Evolutionary conservation across 2,329 filamentous ascomycete species (phyloP), one percentile per base, ranked within the genome.

Genomic region (Exophiala sideris): DNA sequence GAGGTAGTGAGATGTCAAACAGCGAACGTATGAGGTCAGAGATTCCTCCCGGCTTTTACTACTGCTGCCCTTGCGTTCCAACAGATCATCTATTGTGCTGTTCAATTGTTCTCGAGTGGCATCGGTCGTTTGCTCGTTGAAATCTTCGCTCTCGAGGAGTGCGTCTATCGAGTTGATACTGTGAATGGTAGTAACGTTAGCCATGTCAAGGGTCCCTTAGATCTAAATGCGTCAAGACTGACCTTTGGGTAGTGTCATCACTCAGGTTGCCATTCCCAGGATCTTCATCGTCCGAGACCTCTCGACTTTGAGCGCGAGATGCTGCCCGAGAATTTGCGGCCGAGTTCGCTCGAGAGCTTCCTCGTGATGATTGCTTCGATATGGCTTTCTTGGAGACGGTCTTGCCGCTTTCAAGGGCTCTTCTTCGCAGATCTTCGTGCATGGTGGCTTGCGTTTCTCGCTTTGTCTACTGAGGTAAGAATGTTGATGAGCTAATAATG

Each of bases 11-110:
- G 82, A 79, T 58, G 86, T 88, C 48, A 91, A 70, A 16, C 88
- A 76, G 48, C 85, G 80, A 38, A 80, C 78, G 67, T 86, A 89
- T 1, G 76, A 76, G 41, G 74, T 74, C 45, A 91, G 73, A 29
- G 79, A 80, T 38, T 82, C 76, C 64, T 90, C 86, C 48, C 90
- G 83, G 18, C 84, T 83, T 58, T 88, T 82, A 20, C 79, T 81
- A 61, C 85, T 90, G 70, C 86, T 89, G 61, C 86, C 84, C 77
- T 95, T 95, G 64, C 88, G 85, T 62, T 88, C 83, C 50, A 86
- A 77, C 24, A 95, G 81, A 62, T 88, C 84, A 45, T 86, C 78
- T 58, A 95, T 84, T 54, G 85, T 81, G 58, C 85, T 80, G 24
- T 79, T 75, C 33, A 91, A 72, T 52, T 82, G 79, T 12, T 81